Conservation (phyloP, 2,329 filamentous ascomycete species). For the Talaromyces sp. region DNA sequence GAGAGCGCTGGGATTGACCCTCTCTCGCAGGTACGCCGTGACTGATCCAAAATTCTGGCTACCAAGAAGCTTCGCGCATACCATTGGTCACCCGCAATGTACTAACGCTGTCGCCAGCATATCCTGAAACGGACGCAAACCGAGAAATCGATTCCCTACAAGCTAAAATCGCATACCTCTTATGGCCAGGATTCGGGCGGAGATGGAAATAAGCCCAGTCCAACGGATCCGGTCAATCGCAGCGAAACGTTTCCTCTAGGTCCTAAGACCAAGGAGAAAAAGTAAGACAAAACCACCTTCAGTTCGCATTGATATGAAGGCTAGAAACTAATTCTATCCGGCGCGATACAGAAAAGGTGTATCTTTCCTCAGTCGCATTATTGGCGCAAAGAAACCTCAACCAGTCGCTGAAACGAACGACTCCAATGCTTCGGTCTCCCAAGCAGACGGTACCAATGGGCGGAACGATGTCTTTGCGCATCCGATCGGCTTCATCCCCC, state of each 20-base stretch:
- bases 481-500: slow-evolving; percentile 76
- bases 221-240: slow-evolving; percentile 30
- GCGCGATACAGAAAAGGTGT: slow-evolving; percentile 68
- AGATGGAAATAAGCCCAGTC: slow-evolving; percentile 23
- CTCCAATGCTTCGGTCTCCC: slow-evolving; percentile 65
- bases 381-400: slow-evolving; percentile 66
- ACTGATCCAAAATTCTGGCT: neutral
- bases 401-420: slow-evolving; percentile 45
- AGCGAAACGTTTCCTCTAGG: slow-evolving; percentile 30
- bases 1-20: slow-evolving; percentile 59
- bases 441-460: slow-evolving; percentile 53
- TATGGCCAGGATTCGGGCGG: slow-evolving; percentile 41
- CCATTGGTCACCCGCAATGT: neutral
- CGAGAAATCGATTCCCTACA: slow-evolving; percentile 53
- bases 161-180: slow-evolving; percentile 36
- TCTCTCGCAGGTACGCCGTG: slow-evolving; percentile 59
- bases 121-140: slow-evolving; percentile 67
- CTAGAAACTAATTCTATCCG: slow-evolving; percentile 14
- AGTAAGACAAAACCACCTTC: slow-evolving; percentile 40
- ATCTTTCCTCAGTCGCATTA: slow-evolving; percentile 86
- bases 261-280: slow-evolving; percentile 58
- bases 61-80: neutral
- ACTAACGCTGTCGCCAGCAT: slow-evolving; percentile 44
- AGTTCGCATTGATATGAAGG: neutral
- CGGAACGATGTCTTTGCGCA: slow-evolving; percentile 80